These are phyloP conservation scores for Quercus ilex DNA, from an alignment of 306 rosid genomes.

Conservation along the genomic window DNA sequence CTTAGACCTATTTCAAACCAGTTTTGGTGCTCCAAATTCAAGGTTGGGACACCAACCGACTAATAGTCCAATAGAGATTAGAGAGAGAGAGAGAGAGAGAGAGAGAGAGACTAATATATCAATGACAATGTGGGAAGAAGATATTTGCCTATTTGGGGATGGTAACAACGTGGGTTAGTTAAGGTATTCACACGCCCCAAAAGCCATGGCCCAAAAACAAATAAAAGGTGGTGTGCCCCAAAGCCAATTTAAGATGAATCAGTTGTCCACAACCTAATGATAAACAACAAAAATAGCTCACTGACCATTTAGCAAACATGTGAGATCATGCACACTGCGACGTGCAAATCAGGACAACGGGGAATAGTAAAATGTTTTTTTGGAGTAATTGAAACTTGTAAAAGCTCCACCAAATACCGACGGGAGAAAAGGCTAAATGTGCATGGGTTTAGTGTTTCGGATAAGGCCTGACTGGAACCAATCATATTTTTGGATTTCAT, in stretches of 20 bases:
- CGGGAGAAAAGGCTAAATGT: not conserved
- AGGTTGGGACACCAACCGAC: constrained; percentile 54
- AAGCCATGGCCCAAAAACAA: no score
- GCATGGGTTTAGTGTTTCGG: not conserved
- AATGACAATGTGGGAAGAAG: not conserved
- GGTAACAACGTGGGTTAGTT: constrained; percentile 38
- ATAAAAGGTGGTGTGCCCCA: not conserved
- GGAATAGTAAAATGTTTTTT: not conserved
- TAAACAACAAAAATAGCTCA: not conserved
- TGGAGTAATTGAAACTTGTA: not conserved
- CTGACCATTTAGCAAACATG: not conserved
- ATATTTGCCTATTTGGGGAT: constrained; percentile 6
- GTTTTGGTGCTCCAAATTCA: constrained; percentile 44
- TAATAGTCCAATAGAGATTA: not conserved
- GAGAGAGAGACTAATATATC: not conserved
- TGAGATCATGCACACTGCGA: not conserved
- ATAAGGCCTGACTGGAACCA: not conserved
- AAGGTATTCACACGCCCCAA: not conserved
- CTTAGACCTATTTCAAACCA: not conserved
- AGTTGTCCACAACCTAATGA: constrained; percentile 2
- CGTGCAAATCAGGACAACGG: not conserved
- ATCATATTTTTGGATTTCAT: not conserved
- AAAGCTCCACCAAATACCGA: not conserved
- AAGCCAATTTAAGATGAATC: not conserved
- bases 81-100: not conserved